Evolutionary conservation across 2,329 filamentous ascomycete genomes (phyloP), one percentile per base, ranked within the genome.

Genomic region (Pestalotiopsis sp.): DNA sequence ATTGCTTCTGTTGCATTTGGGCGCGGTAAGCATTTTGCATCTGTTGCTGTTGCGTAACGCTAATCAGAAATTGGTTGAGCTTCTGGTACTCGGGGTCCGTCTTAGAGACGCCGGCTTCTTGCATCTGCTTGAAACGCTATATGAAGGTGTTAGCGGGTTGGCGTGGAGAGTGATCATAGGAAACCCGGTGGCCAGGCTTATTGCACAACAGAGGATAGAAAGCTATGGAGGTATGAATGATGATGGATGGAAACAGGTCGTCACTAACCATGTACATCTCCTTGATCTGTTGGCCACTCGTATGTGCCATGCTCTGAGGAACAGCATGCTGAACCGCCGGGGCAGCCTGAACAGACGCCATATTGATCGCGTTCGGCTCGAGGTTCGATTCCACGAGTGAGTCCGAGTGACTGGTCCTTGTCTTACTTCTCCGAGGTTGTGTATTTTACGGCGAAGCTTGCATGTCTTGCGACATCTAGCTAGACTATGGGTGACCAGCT

Each of bases 81-180:
- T 96, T 97, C 75, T 95, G 86, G 75, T 91, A 94, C 78, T 98
- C 94, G 59, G 95, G 95, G 75, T 98, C 94, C 67, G 87, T 91
- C 67, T 90, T 86, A 55, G 93, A 89, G 26, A 97, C 91, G 73
- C 94, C 94, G 74, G 91, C 87, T 67, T 92, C 88, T 81, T 95
- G 96, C 92, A 98, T 94, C 78, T 93, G 89, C 76, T 92, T 91
- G 72, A 92, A 96, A 86, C 93, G 94, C 94, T 98, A 75, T 63
- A 72, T 55, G 68, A 63, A 66, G 57, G 67, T 17, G 62, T 65
- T 26, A 65, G 59, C n/a, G 22, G 24, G 17, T 39, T 4, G 59
- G 5, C 38, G 38, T 22, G 38, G n/a, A 13, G 20, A 22, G 44
- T n/a, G 44, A n/a, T 14, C 17, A n/a, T 22, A n/a, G 38, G n/a